These are phyloP conservation scores for Backusella parvicylindrica DNA, from an alignment of 192 early-diverging fungal species.

Conservation along the genomic window DNA sequence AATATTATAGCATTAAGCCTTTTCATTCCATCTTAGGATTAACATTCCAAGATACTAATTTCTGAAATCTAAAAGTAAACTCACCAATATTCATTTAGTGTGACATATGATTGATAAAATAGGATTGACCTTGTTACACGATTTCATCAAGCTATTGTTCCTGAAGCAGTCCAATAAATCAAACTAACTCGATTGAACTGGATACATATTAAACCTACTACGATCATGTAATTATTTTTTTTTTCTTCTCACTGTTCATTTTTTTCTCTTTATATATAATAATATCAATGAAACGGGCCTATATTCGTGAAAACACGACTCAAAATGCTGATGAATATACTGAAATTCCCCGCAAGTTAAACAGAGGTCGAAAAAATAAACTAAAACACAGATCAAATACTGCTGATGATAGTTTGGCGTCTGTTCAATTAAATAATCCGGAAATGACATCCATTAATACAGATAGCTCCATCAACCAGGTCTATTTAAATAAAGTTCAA, in stretches of 20 bases:
- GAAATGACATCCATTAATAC: neutral
- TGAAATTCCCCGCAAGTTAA: neutral
- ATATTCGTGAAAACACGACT: neutral
- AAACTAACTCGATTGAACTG: neutral
- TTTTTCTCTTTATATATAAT: neutral
- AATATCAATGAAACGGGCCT: neutral
- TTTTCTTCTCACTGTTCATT: neutral
- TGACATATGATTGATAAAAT: neutral
- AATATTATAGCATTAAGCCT: too few relatives aligned
- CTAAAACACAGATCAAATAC: neutral
- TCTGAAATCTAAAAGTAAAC: neutral
- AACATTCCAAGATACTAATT: neutral
- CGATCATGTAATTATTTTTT: neutral
- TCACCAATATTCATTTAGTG: neutral
- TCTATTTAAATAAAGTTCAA: neutral
- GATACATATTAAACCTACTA: neutral
- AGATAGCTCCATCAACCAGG: neutral
- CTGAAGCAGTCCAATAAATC: neutral
- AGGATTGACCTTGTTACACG: neutral
- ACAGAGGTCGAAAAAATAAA: neutral
- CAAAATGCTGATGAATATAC: neutral
- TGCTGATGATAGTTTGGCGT: neutral
- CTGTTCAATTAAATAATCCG: neutral
- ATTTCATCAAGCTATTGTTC: conserved; percentile 2
- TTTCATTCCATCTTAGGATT: neutral